Conservation (phyloP, 2,329 filamentous ascomycete genomes). For the Colletotrichum tamarilloi region DNA sequence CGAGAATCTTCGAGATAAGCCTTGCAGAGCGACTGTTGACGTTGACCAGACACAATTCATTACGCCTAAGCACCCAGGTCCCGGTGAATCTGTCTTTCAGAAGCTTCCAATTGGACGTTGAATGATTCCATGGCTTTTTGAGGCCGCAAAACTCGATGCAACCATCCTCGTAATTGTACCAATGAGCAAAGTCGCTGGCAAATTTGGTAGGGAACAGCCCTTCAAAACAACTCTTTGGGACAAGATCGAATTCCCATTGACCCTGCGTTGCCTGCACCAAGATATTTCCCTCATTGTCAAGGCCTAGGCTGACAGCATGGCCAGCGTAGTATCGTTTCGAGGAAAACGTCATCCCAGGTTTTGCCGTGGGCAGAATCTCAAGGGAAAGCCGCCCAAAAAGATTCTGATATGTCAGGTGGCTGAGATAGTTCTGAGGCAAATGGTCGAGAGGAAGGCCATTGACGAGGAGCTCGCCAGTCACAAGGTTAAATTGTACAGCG, state of each 20-base stretch:
- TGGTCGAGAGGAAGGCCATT: conserved; percentile 60
- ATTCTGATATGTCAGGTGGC: conserved; percentile 50
- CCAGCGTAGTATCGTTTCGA: conserved; percentile 44
- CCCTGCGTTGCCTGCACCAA: neutral
- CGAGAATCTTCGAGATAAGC: neutral
- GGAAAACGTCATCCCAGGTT: conserved; percentile 54
- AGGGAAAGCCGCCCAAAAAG: conserved; percentile 57
- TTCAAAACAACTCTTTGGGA: neutral
- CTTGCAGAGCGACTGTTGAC: neutral
- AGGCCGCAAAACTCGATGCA: conserved; percentile 47
- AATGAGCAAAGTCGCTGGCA: conserved; percentile 55
- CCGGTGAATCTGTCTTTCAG: neutral
- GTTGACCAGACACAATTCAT: neutral
- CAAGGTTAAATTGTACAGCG: conserved; percentile 59
- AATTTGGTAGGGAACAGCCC: conserved; percentile 47
- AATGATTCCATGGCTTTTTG: conserved; percentile 41
- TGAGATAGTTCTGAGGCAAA: conserved; percentile 57
- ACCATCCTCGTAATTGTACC: conserved; percentile 49
- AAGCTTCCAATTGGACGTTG: conserved; percentile 3
- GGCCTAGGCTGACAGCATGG: conserved; percentile 42
- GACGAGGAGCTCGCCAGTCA: conserved; percentile 64
- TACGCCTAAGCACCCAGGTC: neutral
- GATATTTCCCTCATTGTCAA: neutral
- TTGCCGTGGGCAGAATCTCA: conserved; percentile 54
- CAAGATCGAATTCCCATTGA: neutral